Percentiles rank a stretch among this genome's conserved stretches.
phyloP scores from a whole-genome alignment of 352 stramenopile genomes.

The Pythium dissotocum region DNA sequence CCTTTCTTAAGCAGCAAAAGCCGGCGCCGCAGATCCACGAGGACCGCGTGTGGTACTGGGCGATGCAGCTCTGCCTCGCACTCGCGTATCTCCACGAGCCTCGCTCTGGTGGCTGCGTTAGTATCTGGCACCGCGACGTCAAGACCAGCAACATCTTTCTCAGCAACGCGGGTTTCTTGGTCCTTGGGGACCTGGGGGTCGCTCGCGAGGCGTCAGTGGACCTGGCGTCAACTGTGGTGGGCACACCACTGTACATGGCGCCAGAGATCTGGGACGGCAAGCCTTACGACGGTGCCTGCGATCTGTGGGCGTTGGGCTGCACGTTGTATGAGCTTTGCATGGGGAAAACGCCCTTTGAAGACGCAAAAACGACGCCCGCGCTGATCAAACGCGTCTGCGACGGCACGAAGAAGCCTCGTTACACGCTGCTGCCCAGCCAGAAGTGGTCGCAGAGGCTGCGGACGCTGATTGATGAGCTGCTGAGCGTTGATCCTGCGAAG shows the following conservation, averaged over 20 bases:
- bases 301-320: constrained; percentile 90
- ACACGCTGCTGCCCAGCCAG: constrained; percentile 34
- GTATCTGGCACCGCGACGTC: constrained; percentile 77
- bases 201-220: constrained; percentile 42
- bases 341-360: constrained; percentile 60
- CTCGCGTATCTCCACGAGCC: constrained; percentile 87
- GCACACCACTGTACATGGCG: constrained; percentile 90
- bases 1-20: constrained; percentile 33
- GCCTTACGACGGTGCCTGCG: constrained; percentile 75
- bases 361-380: constrained; percentile 40
- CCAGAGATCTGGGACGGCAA: constrained; percentile 84
- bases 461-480: constrained; percentile 36
- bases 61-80: constrained; percentile 88
- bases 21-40: constrained; percentile 40
- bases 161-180: constrained; percentile 54
- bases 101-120: constrained; percentile 43
- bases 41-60: constrained; percentile 88
- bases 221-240: constrained; percentile 78
- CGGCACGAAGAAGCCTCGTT: constrained; percentile 20
- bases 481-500: constrained; percentile 33
- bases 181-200: constrained; percentile 91
- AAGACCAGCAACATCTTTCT: constrained; percentile 92
- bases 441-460: constrained; percentile 39
- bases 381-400: constrained; percentile 64
- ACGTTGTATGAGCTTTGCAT: constrained; percentile 83